phyloP scores from a whole-genome alignment of 768 basidiomycete genomes.

The Xanthoconium purpureum region DNA sequence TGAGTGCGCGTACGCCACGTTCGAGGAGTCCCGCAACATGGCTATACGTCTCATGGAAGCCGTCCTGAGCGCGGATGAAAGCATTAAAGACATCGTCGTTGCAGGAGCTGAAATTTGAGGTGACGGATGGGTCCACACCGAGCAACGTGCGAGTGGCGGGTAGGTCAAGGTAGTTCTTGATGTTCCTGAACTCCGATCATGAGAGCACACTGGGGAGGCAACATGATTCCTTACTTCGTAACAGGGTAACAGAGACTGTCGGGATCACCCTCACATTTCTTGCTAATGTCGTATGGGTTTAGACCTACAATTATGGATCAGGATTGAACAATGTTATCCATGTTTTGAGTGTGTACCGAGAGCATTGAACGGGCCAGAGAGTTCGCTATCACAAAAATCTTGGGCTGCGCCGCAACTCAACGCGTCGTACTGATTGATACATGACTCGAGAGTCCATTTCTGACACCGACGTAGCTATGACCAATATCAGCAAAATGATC shows the following conservation, averaged over 20 bases:
- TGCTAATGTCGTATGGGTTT: slow-evolving; percentile 71
- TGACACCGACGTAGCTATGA: slow-evolving; percentile 67
- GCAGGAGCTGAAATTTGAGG: slow-evolving; percentile 41
- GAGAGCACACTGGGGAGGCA: neutral
- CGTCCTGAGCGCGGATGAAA: slow-evolving; percentile 48
- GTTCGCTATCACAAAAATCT: slow-evolving; percentile 58
- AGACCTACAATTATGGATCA: slow-evolving; percentile 29
- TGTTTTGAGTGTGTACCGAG: slow-evolving; percentile 32
- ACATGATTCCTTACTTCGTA: slow-evolving; percentile 34
- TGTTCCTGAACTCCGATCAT: slow-evolving; percentile 40
- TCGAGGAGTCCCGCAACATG: slow-evolving; percentile 61
- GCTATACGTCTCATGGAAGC: slow-evolving; percentile 29
- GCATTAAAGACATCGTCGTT: slow-evolving; percentile 42
- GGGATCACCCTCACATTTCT: slow-evolving; percentile 49
- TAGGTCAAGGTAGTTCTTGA: slow-evolving; percentile 59
- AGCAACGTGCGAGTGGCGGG: slow-evolving; percentile 51
- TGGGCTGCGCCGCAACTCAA: slow-evolving; percentile 68
- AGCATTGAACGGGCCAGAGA: slow-evolving; percentile 25
- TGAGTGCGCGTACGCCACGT: slow-evolving; percentile 68
- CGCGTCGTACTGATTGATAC: slow-evolving; percentile 64
- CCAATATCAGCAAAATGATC: neutral
- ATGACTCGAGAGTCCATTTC: slow-evolving; percentile 51
- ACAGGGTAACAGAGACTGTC: slow-evolving; percentile 51
- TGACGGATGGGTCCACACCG: slow-evolving; percentile 55
- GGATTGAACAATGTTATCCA: neutral